A percentile compares a stretch with the other conserved stretches of the same genome.
Conservation (phyloP, 345 rosid genomes). For the Anacardium occidentale region DNA sequence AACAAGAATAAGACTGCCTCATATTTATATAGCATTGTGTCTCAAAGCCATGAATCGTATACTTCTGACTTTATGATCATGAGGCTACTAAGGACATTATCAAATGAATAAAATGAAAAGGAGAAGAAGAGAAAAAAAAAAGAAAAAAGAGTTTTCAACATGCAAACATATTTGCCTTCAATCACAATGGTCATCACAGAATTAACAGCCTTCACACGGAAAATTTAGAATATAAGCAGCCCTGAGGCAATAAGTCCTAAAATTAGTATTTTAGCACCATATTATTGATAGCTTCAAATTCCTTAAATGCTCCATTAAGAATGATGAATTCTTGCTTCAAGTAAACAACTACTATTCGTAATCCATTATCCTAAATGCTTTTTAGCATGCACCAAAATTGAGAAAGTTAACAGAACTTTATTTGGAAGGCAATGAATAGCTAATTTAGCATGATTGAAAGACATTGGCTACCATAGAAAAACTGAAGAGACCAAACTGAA, state of each 20-base stretch:
- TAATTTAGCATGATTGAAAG: neutral
- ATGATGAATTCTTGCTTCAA: neutral
- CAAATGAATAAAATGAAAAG: neutral
- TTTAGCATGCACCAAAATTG: neutral
- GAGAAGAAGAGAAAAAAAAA: too few species aligned
- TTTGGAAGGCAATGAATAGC: neutral
- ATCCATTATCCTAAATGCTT: neutral
- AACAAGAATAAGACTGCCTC: neutral
- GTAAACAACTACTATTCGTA: neutral
- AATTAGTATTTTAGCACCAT: neutral
- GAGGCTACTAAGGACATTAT: neutral
- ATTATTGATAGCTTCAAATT: slow-evolving; percentile 1
- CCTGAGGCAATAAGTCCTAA: neutral
- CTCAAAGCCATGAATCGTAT: neutral
- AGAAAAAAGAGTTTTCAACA: neutral
- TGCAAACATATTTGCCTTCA: too few species aligned
- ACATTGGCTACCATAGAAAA: neutral
- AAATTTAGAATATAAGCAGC: neutral
- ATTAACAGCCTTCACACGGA: slow-evolving; percentile 4
- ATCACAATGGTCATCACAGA: neutral
- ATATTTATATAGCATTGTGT: neutral
- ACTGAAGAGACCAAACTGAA: neutral
- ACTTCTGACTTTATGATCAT: neutral
- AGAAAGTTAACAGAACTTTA: neutral
- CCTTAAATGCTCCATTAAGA: neutral